Conservation (phyloP, 805 yeast genomes). For the Teunomyces pallodes region DNA sequence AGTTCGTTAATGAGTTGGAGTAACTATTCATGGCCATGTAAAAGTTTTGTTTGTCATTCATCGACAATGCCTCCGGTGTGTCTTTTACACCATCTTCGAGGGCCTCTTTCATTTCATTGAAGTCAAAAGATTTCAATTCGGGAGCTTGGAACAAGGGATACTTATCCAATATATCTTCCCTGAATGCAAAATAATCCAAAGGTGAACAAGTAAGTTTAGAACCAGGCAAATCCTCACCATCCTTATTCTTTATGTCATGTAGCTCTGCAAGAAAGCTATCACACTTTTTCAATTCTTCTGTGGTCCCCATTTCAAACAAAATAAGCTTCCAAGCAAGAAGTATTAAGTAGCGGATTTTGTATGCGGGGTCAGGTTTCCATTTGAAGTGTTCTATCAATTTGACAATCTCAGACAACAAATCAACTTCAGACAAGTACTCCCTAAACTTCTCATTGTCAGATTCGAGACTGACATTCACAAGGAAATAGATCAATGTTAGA, state of each 20-base stretch:
- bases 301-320: constrained; percentile 62
- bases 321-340: constrained; percentile 52
- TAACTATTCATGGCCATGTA: constrained; percentile 42
- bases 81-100: constrained; percentile 25
- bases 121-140: constrained; percentile 13
- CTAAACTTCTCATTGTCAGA: constrained; percentile 12
- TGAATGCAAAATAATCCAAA: constrained; percentile 76
- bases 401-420: constrained; percentile 45
- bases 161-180: constrained; percentile 69
- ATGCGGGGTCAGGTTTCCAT: constrained; percentile 41
- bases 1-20: constrained; percentile 56
- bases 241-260: constrained; percentile 33
- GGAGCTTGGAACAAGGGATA: constrained; percentile 70
- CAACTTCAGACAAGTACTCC: constrained; percentile 22
- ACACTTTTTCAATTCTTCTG: constrained; percentile 34
- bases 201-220: constrained; percentile 61
- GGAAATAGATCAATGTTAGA: constrained; percentile 35
- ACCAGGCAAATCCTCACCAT: constrained; percentile 18
- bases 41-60: constrained; percentile 23
- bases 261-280: constrained; percentile 46
- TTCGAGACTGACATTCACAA: constrained; percentile 23
- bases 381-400: constrained; percentile 65
- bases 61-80: constrained; percentile 7
- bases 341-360: constrained; percentile 58
- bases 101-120: constrained; percentile 17